Base-by-base conservation (phyloP, 306 rosid genomes). In the Ochetophila trinervis region DNA sequence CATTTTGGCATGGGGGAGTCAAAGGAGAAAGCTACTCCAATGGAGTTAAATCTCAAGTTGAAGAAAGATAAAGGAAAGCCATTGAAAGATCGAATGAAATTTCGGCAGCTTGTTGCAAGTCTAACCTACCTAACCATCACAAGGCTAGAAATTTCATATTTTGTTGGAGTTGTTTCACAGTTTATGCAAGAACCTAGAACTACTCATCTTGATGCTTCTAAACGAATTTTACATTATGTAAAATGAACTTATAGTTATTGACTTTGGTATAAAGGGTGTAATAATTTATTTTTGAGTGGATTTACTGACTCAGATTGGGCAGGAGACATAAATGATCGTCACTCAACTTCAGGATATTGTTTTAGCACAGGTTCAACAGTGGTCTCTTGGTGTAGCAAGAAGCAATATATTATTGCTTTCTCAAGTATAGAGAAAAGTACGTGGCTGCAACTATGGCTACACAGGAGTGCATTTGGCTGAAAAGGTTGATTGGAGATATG, bases 361-460 rank as follows among this genome's bases (percentile, higher is more conserved):
- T 60, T 60, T 12, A 50, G n/a, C 4, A 13, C 22, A 1, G 50
- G 67, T 12, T 50, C 35, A 48, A 9, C 23, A 4, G 0, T n/a
- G n/a, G n/a, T n/a, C n/a, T n/a, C n/a, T n/a, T 56, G 66, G 77
- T 54, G 70, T 13, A 72, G 22, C 7, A 72, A 60, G 21, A 63
- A 55, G 53, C 77, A 64, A 72, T 6, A 19, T 3, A 34, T 0
- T 32, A 27, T 73, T 19, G 45, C 66, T 20, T 34, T 65, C 12
- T 65, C 77, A 18, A 73, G 60, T 17, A 18, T 4, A 2, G 60
- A 45, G 12, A 65, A 3, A 52, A 64, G 12, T 72, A 72, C 50
- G 22, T 27, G 32, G 54, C 60, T 40, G 23, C 76, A 3, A 62
- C 56, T 8, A 48, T 66, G 22, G 62, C 72, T 0, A 7, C 62